Evolutionary conservation across 192 early-diverging fungal species (phyloP).

Genomic region (Cetraspora pellucida): DNA sequence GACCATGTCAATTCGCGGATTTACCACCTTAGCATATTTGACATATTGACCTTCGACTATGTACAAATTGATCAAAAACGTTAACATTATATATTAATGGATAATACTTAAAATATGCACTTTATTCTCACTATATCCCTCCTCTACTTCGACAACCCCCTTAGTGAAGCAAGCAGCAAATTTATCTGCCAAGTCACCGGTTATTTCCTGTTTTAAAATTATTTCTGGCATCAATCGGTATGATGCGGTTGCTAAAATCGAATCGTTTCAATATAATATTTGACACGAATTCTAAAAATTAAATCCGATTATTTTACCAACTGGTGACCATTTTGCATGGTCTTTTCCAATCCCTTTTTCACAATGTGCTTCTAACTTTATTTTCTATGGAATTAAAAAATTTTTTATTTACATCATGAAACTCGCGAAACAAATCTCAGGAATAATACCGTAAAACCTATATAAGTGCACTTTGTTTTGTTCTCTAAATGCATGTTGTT

Average conservation of each 20-base stretch:
- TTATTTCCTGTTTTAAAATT: conserved; percentile 79
- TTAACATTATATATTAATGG: background rate
- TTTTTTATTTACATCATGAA: too few species aligned
- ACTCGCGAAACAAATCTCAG: too few species aligned
- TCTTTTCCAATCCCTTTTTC: conserved; percentile 93
- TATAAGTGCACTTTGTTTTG: too few species aligned
- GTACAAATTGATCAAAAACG: background rate
- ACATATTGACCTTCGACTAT: conserved; percentile 43
- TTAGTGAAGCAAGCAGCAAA: conserved; percentile 86
- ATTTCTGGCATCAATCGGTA: conserved; percentile 95
- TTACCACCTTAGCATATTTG: conserved; percentile 77
- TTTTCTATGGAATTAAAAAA: conserved; percentile 39
- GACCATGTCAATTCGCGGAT: conserved; percentile 94
- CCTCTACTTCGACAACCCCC: conserved; percentile 81
- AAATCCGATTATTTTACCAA: conserved; percentile 52
- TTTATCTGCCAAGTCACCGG: conserved; percentile 76
- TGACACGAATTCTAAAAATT: conserved; percentile 11
- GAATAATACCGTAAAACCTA: too few species aligned
- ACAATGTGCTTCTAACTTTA: conserved; percentile 84
- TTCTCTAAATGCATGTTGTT: too few species aligned
- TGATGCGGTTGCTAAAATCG: conserved; percentile 74
- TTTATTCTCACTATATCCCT: conserved; percentile 51
- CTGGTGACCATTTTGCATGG: conserved; percentile 97
- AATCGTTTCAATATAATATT: too few species aligned
- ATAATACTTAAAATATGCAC: background rate